Evolutionary conservation across 805 yeast genomes (phyloP).

Genomic region (Candida patagonica): DNA sequence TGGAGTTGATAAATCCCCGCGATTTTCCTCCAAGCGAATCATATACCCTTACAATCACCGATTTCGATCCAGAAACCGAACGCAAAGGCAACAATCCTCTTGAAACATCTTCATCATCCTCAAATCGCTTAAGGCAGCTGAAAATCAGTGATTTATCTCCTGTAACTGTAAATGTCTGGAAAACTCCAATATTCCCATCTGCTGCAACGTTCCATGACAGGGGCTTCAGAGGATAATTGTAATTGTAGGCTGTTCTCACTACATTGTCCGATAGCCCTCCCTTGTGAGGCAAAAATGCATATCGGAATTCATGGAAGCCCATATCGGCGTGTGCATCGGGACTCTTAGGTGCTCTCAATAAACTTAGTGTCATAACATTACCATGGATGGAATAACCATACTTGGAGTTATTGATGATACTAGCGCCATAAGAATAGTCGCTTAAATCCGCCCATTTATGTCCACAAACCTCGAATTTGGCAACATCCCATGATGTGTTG

Average conservation of each 20-base stretch:
- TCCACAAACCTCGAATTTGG: constrained; percentile 91
- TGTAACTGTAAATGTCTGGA: constrained; percentile 27
- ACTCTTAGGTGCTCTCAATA: constrained; percentile 83
- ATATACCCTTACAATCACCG: constrained; percentile 65
- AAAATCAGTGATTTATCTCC: constrained; percentile 58
- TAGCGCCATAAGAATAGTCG: constrained; percentile 78
- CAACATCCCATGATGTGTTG: constrained; percentile 94
- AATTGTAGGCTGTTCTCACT: constrained; percentile 68
- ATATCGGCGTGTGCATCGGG: constrained; percentile 95
- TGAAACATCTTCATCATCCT: constrained; percentile 52
- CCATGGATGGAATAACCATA: constrained; percentile 94
- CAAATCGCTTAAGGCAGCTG: constrained; percentile 78
- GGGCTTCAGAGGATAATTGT: constrained; percentile 46
- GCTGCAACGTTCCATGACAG: constrained; percentile 9
- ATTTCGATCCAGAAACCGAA: constrained; percentile 36
- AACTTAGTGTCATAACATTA: constrained; percentile 76
- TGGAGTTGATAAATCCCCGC: constrained; percentile 29
- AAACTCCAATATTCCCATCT: constrained; percentile 15
- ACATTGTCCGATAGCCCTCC: constrained; percentile 58
- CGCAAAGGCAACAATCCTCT: constrained; percentile 34
- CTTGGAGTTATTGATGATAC: constrained; percentile 73
- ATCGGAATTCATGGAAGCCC: constrained; percentile 76
- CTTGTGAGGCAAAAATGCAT: constrained; percentile 74
- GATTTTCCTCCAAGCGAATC: constrained; percentile 82
- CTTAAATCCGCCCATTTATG: constrained; percentile 92